Evolutionary conservation across 176 grass and related monocot species (phyloP).

Genomic region (Triticum timopheevii): DNA sequence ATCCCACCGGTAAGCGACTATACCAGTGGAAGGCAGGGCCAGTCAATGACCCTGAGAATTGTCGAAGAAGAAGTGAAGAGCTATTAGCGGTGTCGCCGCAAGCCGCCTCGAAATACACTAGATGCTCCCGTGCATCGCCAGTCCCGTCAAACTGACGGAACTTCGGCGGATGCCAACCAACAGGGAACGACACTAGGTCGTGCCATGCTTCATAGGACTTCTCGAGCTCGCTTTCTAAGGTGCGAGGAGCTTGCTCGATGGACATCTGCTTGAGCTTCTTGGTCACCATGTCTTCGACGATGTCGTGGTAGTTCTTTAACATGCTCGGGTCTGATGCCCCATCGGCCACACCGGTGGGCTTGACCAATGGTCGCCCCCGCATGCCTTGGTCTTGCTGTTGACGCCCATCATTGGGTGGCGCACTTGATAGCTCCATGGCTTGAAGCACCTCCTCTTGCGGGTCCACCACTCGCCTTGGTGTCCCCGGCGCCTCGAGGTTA

Average conservation of each 20-base stretch:
- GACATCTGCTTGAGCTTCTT: neutral
- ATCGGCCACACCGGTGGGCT: too few relatives aligned
- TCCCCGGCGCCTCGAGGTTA: rapidly evolving
- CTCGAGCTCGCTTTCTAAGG: neutral
- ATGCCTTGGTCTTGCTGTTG: rapidly evolving
- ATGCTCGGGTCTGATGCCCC: neutral
- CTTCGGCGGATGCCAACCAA: neutral
- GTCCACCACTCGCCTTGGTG: neutral
- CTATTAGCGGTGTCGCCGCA: neutral
- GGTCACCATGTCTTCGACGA: neutral
- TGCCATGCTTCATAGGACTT: neutral
- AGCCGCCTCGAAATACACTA: neutral
- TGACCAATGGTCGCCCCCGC: too few relatives aligned
- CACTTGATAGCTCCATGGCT: too few relatives aligned
- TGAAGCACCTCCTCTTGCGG: neutral
- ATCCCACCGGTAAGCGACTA: neutral
- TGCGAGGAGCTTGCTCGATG: neutral
- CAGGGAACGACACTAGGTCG: neutral
- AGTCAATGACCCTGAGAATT: neutral
- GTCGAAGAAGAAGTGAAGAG: neutral
- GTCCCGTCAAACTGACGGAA: neutral
- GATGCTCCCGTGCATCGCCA: neutral
- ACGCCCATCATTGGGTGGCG: too few relatives aligned
- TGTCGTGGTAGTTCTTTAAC: neutral
- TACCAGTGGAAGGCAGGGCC: neutral